Percentiles rank a stretch among this genome's conserved stretches.
phyloP scores from a whole-genome alignment of 345 rosid genomes.

The Lumnitzera littorea region DNA sequence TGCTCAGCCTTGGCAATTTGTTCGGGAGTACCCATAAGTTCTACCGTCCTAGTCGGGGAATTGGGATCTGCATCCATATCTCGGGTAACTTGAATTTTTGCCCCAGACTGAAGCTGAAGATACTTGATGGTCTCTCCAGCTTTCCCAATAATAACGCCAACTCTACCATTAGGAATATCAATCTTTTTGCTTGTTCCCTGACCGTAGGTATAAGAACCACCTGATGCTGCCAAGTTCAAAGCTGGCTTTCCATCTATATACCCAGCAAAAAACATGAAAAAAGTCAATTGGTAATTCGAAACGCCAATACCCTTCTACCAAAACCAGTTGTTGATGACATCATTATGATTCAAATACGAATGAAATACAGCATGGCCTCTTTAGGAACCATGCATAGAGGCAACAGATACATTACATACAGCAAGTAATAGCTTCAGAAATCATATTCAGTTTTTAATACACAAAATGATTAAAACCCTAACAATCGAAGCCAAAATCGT shows the following conservation, averaged over 20 bases:
- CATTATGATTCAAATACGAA: too few species aligned
- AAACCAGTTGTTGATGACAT: background rate
- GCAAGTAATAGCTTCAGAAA: too few species aligned
- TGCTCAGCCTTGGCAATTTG: constrained; percentile 89
- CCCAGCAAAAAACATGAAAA: constrained; percentile 4
- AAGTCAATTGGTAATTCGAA: background rate
- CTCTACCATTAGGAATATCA: constrained; percentile 86
- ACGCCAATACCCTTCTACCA: background rate
- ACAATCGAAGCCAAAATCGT: too few species aligned
- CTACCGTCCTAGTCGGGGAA: constrained; percentile 60
- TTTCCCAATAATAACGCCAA: constrained; percentile 97
- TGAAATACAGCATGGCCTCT: too few species aligned
- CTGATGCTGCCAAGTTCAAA: constrained; percentile 36
- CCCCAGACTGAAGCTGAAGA: constrained; percentile 93
- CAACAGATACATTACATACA: too few species aligned
- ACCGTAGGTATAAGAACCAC: constrained; percentile 58
- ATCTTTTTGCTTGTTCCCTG: constrained; percentile 78
- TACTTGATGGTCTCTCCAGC: constrained; percentile 93
- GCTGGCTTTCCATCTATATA: constrained; percentile 50
- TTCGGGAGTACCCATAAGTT: constrained; percentile 73
- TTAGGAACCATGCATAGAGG: too few species aligned
- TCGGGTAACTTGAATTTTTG: constrained; percentile 95
- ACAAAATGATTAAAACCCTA: too few species aligned
- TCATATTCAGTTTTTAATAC: too few species aligned
- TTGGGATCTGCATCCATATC: constrained; percentile 91